Percentiles rank a stretch among this genome's conserved stretches.
Conservation (phyloP, 2,329 filamentous ascomycete species). For the Penicillium italicum region DNA sequence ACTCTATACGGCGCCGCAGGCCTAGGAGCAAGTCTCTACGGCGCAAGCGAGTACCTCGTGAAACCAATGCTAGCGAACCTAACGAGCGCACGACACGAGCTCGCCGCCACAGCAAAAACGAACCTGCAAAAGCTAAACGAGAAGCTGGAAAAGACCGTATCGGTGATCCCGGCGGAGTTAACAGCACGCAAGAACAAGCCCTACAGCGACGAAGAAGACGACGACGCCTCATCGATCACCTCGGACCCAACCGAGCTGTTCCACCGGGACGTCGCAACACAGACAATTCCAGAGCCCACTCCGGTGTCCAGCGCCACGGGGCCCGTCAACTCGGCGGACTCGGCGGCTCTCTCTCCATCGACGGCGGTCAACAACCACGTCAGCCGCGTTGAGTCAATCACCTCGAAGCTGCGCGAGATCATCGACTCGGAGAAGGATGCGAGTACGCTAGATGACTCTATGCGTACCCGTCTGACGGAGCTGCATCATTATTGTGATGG, state of each 20-base stretch:
- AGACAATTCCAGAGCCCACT: slow-evolving; percentile 50
- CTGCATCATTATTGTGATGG: slow-evolving; percentile 53
- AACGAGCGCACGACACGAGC: slow-evolving; percentile 55
- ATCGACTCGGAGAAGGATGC: slow-evolving; percentile 38
- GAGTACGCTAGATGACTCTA: slow-evolving; percentile 32
- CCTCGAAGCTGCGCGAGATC: slow-evolving; percentile 51
- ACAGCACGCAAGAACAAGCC: slow-evolving; percentile 26
- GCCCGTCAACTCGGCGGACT: slow-evolving; percentile 14
- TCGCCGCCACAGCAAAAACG: slow-evolving; percentile 50
- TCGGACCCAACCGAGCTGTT: slow-evolving; percentile 63
- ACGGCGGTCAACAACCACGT: slow-evolving; percentile 38
- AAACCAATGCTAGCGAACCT: slow-evolving; percentile 57
- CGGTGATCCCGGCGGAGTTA: slow-evolving; percentile 47
- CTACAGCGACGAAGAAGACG: slow-evolving; percentile 24
- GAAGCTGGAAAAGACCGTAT: slow-evolving; percentile 52
- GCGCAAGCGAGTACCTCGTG: slow-evolving; percentile 56
- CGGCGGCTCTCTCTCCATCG: slow-evolving; percentile 18
- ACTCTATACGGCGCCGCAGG: slow-evolving; percentile 57
- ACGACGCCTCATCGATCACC: slow-evolving; percentile 43
- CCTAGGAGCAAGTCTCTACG: slow-evolving; percentile 55
- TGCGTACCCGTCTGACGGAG: slow-evolving; percentile 38
- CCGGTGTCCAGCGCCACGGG: slow-evolving; percentile 25
- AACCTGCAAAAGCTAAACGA: slow-evolving; percentile 56
- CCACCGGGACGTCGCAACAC: slow-evolving; percentile 60
- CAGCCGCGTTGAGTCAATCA: slow-evolving; percentile 49